Evolutionary conservation across 2,329 filamentous ascomycete genomes (phyloP), one percentile per base, ranked within the genome.

Genomic region (Calonectria naviculata): DNA sequence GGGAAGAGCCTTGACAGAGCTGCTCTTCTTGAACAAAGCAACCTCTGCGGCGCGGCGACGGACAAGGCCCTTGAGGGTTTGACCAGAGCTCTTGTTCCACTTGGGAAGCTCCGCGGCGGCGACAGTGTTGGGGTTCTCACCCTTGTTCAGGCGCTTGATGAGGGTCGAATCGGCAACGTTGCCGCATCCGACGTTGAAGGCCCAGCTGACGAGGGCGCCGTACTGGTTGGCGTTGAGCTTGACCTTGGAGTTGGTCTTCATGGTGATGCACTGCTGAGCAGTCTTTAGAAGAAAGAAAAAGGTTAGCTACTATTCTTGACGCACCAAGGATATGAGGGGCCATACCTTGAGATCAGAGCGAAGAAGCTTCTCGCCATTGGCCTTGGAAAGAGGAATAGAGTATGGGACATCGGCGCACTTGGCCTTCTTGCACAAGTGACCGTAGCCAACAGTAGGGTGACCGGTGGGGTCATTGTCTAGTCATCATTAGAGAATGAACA

Each of bases 201-300:
- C 81, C 86, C 86, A 89, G 52, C 83, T 86, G 42, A 88, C 84
- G 3, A 89, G 83, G 1, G 87, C 87, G 47, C 85, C 87, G 75
- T 87, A 89, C 75, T 89, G 85, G 80, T 89, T 89, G 36, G 80
- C 83, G 74, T 88, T 80, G 54, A 81, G 76, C 17, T 60, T 70
- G 7, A 76, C 73, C 1, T 60, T 46, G 26, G 70, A 68, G 29
- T 56, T 79, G 31, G 83, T 80, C 47, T 82, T 80, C 7, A 79
- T 68, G 8, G 82, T 83, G 68, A 87, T 81, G 74, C 84, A 86
- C 52, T 83, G 77, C 71, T 84, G 82, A 71, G 80, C 71, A 5
- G 67, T 44, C 75, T 77, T 29, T 15, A 2, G 1, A 8, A 15
- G 47, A 10, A 24, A 24, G 17, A 34, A n/a, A 19, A 10, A 0